These are phyloP conservation scores for Neurospora sp. DNA, from an alignment of 495 filamentous ascomycete species.

Conservation along the genomic window DNA sequence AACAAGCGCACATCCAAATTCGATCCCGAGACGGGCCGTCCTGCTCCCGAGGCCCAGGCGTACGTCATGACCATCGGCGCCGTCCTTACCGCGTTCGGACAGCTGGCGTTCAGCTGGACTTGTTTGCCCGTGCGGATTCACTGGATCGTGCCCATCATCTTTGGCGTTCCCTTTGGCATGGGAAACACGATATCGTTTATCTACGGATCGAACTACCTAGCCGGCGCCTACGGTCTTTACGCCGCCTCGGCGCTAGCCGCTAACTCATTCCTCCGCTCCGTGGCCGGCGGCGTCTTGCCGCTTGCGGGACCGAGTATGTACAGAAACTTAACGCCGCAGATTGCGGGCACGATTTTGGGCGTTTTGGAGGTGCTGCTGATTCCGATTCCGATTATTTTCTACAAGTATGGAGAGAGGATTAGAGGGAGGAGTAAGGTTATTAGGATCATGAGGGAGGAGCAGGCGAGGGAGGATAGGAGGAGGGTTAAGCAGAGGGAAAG, in stretches of 20 bases:
- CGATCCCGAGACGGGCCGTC: slow-evolving; percentile 58
- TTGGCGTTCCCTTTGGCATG: slow-evolving; percentile 68
- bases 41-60: slow-evolving; percentile 65
- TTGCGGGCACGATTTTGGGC: slow-evolving; percentile 69
- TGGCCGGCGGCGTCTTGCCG: slow-evolving; percentile 61
- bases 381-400: slow-evolving; percentile 74
- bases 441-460: slow-evolving; percentile 57
- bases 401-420: slow-evolving; percentile 61
- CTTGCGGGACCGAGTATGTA: slow-evolving; percentile 70
- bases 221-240: slow-evolving; percentile 66
- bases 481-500: slow-evolving; percentile 18
- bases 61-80: slow-evolving; percentile 60
- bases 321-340: slow-evolving; percentile 50
- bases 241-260: slow-evolving; percentile 69
- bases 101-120: slow-evolving; percentile 76
- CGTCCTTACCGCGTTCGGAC: slow-evolving; percentile 56
- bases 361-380: slow-evolving; percentile 58
- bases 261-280: slow-evolving; percentile 58
- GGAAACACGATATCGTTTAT: slow-evolving; percentile 65
- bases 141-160: slow-evolving; percentile 63
- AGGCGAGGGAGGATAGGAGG: slow-evolving; percentile 47
- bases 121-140: slow-evolving; percentile 60
- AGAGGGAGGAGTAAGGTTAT: slow-evolving; percentile 57
- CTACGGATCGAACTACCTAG: slow-evolving; percentile 69
- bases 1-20: slow-evolving; percentile 44